A percentile compares a stretch with the other conserved stretches of the same genome.
These are phyloP conservation scores for Hymenoscyphus infarciens DNA, from an alignment of 2,329 filamentous ascomycete genomes.

Conservation along the genomic window DNA sequence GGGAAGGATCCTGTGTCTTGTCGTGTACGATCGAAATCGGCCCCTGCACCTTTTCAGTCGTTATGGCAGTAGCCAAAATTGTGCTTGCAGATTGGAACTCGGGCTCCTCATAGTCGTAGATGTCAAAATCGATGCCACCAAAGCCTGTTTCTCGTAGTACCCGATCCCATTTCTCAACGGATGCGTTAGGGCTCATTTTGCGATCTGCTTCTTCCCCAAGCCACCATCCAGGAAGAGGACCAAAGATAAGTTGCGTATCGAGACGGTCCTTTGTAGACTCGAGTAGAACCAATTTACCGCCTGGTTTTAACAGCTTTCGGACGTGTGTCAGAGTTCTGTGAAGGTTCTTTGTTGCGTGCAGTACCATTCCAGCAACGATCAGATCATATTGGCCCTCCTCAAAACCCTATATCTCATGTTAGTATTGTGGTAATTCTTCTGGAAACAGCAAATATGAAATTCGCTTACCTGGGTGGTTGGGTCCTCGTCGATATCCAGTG, in stretches of 20 bases:
- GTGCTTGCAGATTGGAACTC: conserved; percentile 1
- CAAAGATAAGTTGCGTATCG: conserved; percentile 14
- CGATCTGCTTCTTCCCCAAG: conserved; percentile 5
- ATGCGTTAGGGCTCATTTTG: not conserved
- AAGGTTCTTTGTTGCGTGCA: conserved; percentile 29
- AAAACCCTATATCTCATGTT: conserved; percentile 15
- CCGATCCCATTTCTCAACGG: not conserved
- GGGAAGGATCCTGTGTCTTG: not conserved
- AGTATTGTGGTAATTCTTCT: too few species aligned
- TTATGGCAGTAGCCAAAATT: not conserved
- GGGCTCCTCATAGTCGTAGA: not conserved
- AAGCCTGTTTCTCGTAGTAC: not conserved
- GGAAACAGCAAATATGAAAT: too few species aligned
- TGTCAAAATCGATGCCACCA: not conserved
- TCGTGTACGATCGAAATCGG: not conserved
- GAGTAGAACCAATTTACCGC: conserved; percentile 30
- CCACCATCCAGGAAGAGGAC: conserved; percentile 23
- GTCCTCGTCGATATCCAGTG: conserved; percentile 26
- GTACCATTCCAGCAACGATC: conserved; percentile 26
- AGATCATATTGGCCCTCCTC: conserved; percentile 22
- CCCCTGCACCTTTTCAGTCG: not conserved
- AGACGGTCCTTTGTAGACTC: conserved; percentile 27
- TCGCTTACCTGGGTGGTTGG: conserved; percentile 19
- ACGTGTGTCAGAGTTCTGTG: conserved; percentile 28
- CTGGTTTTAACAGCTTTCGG: conserved; percentile 30